phyloP scores from a whole-genome alignment of 352 stramenopile species.

The Globisporangium barbulae region DNA sequence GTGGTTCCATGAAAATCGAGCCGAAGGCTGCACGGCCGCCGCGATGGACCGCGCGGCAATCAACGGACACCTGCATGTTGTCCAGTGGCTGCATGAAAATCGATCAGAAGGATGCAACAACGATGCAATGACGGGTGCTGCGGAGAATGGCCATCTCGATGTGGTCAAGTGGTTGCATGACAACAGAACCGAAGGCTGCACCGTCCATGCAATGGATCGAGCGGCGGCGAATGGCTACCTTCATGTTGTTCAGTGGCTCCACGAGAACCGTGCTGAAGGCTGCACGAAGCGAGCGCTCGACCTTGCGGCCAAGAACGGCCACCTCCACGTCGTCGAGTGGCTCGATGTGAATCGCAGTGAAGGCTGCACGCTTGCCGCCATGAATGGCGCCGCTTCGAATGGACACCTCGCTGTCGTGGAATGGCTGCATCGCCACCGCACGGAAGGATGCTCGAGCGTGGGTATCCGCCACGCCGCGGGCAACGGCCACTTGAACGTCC shows the following conservation, averaged over 20 bases:
- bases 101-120: slow-evolving; percentile 32
- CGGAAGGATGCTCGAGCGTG: slow-evolving; percentile 36
- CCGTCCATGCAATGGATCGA: slow-evolving; percentile 39
- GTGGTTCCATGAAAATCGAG: slow-evolving; percentile 30
- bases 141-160: slow-evolving; percentile 28
- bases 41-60: slow-evolving; percentile 40
- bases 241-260: slow-evolving; percentile 41
- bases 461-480: slow-evolving; percentile 31
- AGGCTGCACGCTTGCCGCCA: slow-evolving; percentile 40
- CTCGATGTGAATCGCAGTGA: slow-evolving; percentile 36
- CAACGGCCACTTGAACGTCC: slow-evolving; percentile 34
- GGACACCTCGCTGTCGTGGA: slow-evolving; percentile 53
- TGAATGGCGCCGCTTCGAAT: slow-evolving; percentile 39
- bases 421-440: slow-evolving; percentile 45
- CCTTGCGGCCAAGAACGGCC: slow-evolving; percentile 42
- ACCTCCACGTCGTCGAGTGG: slow-evolving; percentile 50
- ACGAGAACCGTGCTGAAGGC: slow-evolving; percentile 34
- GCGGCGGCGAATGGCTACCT: slow-evolving; percentile 45
- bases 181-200: slow-evolving; percentile 35
- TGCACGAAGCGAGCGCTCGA: slow-evolving; percentile 45
- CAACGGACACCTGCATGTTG: slow-evolving; percentile 33
- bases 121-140: slow-evolving; percentile 39
- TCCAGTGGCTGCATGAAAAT: slow-evolving; percentile 39
- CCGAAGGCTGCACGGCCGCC: slow-evolving; percentile 24
- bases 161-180: slow-evolving; percentile 39